Conservation (phyloP, 2,329 filamentous ascomycete genomes). For the Calonectria henricotiae region DNA sequence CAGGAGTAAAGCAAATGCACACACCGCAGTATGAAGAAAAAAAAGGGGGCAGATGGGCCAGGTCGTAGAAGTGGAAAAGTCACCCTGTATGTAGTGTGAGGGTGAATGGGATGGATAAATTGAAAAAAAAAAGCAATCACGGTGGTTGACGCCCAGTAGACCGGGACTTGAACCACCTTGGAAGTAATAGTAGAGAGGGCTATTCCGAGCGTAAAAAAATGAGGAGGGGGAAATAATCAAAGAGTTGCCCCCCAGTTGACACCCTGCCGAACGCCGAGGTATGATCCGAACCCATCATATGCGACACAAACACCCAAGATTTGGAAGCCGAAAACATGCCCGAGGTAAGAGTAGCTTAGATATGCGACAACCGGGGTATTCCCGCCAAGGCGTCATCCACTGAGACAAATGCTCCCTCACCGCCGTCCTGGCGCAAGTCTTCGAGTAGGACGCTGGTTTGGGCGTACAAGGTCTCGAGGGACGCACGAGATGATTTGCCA, state of each 20-base stretch:
- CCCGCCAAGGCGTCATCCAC: conserved; percentile 67
- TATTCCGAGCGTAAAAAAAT: conserved; percentile 20
- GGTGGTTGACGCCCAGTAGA: conserved; percentile 15
- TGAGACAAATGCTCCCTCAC: conserved; percentile 86
- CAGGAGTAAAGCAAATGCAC: conserved; percentile 4
- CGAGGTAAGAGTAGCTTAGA: conserved; percentile 46
- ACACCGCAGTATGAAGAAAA: not conserved
- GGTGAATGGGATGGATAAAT: not conserved
- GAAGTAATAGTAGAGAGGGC: not conserved
- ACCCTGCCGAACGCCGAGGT: conserved; percentile 47
- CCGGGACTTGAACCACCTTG: not conserved
- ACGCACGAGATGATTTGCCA: conserved; percentile 89
- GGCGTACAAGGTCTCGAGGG: conserved; percentile 87
- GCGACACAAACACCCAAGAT: conserved; percentile 37
- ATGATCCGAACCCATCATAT: conserved; percentile 45
- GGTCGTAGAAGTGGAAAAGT: conserved; percentile 1
- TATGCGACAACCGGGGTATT: conserved; percentile 61
- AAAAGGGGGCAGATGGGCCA: not conserved
- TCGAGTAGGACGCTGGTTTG: conserved; percentile 91
- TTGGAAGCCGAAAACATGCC: conserved; percentile 18
- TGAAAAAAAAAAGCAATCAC: not conserved
- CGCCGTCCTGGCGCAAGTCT: conserved; percentile 84
- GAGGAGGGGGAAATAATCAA: not conserved
- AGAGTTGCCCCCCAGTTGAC: conserved; percentile 2
- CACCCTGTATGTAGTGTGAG: not conserved